Evolutionary conservation across 306 rosid species (phyloP), one percentile per base, ranked within the genome.

Genomic region (Glycine soja): DNA sequence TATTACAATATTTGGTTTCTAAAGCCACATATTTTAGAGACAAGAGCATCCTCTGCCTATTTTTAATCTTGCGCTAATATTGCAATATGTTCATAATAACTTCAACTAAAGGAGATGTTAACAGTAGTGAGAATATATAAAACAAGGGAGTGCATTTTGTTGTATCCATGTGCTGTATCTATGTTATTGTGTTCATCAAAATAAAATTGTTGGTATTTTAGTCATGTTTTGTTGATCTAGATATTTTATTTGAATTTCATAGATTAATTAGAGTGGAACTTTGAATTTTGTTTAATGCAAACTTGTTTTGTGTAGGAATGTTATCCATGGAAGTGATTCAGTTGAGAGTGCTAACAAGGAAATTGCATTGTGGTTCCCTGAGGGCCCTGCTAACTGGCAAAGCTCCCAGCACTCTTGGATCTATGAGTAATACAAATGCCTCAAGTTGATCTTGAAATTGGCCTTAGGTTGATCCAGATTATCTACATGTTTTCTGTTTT

Each of bases 271-370:
- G 13, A 30, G 30, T 4, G 3, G 53, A 65, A 14, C 56, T 4
- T 32, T 46, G 53, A 38, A 67, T 15, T 3, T 64, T 53, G 19
- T 18, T 5, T 19, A 4, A 18, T 9, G 51, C 1, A 24, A 50
- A 38, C 4, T 19, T 77, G 48, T 8, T 24, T 34, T 3, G 65
- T 85, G 76, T 87, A 95, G 99, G 91, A 95, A 95, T 24, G 90
- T 95, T 48, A 93, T 93, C 79, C 99, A 95, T 79, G 99, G 99
- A 90, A 95, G 98, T 58, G 99, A 95, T 70, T 83, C 98, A 0
- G 91, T 87, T 32, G 99, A 95, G 85, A 90, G 94, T 69, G 98
- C 92, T 3, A 62, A 38, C 81, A 95, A 93, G 85, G 99, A 95
- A 84, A 95, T 95, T 72, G 96, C 90, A 7, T 80, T 95, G 65